Base-by-base conservation (phyloP, 2,329 filamentous ascomycete species). In the Ascocoryne sarcoides region DNA sequence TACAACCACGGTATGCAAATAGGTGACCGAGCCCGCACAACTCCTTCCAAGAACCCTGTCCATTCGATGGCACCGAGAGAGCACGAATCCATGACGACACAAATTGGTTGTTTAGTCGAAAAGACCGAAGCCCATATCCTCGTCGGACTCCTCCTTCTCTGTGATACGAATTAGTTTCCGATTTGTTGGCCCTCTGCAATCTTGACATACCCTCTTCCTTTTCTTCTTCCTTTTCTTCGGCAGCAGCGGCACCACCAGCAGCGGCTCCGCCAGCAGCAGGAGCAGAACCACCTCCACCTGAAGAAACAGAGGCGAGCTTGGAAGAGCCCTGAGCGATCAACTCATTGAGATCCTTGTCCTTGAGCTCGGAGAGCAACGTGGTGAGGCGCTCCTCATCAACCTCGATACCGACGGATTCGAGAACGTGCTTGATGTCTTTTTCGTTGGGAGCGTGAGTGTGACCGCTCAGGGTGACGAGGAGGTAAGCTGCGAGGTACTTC, bases 401-500 rank as follows among this genome's bases (percentile, higher is more conserved):
- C 73, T 98, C 92, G 57, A 95, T 88, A 62, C 92, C 92, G 64
- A 96, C 92, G 58, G 90, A 85, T 62, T 80, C 79, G 66, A 98
- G 86, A 61, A 98, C 88, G 51, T 63, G 65, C 76, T 85, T 92
- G 78, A 98, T 72, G 66, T 96, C 89, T 56, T 69, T 68, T 61
- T 84, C 86, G 53, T 84, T 88, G 60, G 92, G 92, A 53, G 80
- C 79, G 23, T 26, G 23, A 73, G 76, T 68, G 79, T 95, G 96
- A 73, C 92, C 92, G 67, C 78, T 90, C 60, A 96, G 84, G 73
- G 74, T 72, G 69, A 96, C 86, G 66, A 98, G 90, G 65, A 98
- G 88, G 81, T 94, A 96, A 67, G 92, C 90, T 67, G 92, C 92
- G 75, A 98, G 84, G 75, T 96, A 83, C 89, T 98, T 96, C 92